phyloP scores from a whole-genome alignment of 2,329 filamentous ascomycete genomes.

The Microcyclosporella mali region DNA sequence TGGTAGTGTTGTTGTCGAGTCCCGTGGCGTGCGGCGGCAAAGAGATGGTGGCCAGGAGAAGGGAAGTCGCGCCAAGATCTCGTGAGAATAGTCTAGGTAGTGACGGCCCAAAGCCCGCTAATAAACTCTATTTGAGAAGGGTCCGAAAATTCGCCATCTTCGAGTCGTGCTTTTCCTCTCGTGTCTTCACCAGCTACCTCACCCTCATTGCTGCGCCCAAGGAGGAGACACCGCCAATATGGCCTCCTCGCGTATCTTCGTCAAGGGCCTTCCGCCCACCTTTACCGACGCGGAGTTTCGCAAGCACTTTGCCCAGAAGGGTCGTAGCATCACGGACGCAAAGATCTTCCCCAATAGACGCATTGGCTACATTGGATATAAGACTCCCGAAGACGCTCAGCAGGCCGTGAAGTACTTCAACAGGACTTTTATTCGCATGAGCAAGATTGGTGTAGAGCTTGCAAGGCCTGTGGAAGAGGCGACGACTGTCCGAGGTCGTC shows the following conservation, averaged over 20 bases:
- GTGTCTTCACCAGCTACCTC: neutral
- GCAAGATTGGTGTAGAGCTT: slow-evolving; percentile 82
- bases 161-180: neutral
- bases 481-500: neutral
- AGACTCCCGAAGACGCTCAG: slow-evolving; percentile 69
- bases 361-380: slow-evolving; percentile 95
- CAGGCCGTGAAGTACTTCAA: slow-evolving; percentile 93
- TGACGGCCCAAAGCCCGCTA: neutral
- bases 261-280: slow-evolving; percentile 71
- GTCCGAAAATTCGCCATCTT: neutral
- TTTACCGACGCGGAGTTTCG: slow-evolving; percentile 79
- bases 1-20: neutral
- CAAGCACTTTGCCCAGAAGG: slow-evolving; percentile 72
- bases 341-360: slow-evolving; percentile 84
- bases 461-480: slow-evolving; percentile 64
- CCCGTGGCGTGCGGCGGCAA: no score
- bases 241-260: slow-evolving; percentile 71
- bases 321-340: slow-evolving; percentile 76
- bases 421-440: slow-evolving; percentile 91
- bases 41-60: neutral
- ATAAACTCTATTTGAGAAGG: no score
- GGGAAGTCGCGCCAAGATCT: neutral
- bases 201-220: slow-evolving; percentile 1
- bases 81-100: neutral
- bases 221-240: slow-evolving; percentile 33